Evolutionary conservation across 306 rosid species (phyloP).

Genomic region (Ceratonia siliqua): DNA sequence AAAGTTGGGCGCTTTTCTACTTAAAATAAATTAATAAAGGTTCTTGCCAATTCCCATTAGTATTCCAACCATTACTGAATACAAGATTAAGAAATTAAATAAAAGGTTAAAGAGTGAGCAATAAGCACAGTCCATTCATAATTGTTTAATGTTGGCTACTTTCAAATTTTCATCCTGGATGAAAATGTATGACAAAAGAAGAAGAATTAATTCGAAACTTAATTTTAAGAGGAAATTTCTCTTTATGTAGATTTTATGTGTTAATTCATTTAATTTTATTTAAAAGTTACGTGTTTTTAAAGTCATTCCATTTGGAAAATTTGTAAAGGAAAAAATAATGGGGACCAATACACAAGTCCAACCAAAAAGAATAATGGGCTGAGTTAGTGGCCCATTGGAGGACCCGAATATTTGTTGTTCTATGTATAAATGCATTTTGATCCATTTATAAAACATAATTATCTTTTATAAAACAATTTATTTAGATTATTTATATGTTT

Average conservation of each 20-base stretch:
- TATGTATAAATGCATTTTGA: neutral
- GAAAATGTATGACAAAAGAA: too few relatives aligned
- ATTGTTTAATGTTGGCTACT: neutral
- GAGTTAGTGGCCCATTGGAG: neutral
- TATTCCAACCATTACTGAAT: neutral
- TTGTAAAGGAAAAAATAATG: neutral
- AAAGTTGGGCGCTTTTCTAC: too few relatives aligned
- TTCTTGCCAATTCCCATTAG: neutral
- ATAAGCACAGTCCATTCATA: neutral
- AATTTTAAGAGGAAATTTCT: too few relatives aligned
- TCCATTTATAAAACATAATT: too few relatives aligned
- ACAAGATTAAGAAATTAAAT: slow-evolving; percentile 7
- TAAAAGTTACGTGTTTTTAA: too few relatives aligned
- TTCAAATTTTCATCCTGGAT: neutral
- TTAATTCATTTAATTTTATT: too few relatives aligned
- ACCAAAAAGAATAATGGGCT: neutral
- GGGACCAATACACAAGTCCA: neutral
- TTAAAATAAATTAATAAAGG: neutral
- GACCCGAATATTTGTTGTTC: neutral
- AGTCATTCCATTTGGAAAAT: too few relatives aligned
- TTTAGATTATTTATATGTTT: too few relatives aligned
- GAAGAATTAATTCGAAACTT: too few relatives aligned
- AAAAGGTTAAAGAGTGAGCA: neutral
- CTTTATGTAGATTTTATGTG: too few relatives aligned
- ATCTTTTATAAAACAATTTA: too few relatives aligned